These are phyloP conservation scores for Daldinia eschscholtzii DNA, from an alignment of 2,329 filamentous ascomycete species.

Conservation along the genomic window DNA sequence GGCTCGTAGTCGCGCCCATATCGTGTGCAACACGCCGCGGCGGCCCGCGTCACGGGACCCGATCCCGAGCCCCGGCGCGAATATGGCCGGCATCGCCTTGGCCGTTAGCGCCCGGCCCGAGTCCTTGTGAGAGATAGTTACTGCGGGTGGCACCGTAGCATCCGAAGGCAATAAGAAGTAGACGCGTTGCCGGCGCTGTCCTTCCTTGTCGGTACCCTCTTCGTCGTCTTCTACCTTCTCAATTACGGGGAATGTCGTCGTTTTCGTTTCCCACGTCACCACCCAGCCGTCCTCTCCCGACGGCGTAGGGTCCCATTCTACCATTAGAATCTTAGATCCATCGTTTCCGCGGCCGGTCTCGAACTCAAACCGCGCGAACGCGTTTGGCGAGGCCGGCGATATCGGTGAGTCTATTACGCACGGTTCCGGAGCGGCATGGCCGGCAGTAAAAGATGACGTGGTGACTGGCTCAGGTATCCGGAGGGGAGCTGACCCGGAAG, in stretches of 20 bases:
- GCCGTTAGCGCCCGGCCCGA: conserved; percentile 64
- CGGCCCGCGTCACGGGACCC: conserved; percentile 75
- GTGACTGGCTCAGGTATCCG: conserved; percentile 40
- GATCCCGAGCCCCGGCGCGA: conserved; percentile 78
- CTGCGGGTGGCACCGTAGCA: conserved; percentile 76
- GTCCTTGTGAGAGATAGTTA: conserved; percentile 70
- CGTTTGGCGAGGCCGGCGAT: conserved; percentile 62
- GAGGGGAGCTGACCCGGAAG: conserved; percentile 39
- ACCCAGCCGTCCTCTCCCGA: conserved; percentile 68
- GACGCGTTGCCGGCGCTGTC: conserved; percentile 68
- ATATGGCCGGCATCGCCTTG: conserved; percentile 88
- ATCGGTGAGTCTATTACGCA: conserved; percentile 57
- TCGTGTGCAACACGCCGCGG: conserved; percentile 86
- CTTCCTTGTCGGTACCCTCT: not conserved
- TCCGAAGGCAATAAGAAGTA: conserved; percentile 86
- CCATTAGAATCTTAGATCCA: conserved; percentile 92
- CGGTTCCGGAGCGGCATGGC: conserved; percentile 16
- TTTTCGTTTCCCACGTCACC: conserved; percentile 86
- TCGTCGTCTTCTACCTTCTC: conserved; percentile 57
- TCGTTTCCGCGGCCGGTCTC: conserved; percentile 81
- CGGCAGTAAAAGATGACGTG: conserved; percentile 27
- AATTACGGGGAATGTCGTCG: conserved; percentile 74
- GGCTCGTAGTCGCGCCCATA: conserved; percentile 88
- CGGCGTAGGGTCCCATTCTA: conserved; percentile 78
- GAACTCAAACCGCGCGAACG: conserved; percentile 89